These are phyloP conservation scores for Coleophoma cylindrospora DNA, from an alignment of 2,329 filamentous ascomycete species.

Conservation along the genomic window DNA sequence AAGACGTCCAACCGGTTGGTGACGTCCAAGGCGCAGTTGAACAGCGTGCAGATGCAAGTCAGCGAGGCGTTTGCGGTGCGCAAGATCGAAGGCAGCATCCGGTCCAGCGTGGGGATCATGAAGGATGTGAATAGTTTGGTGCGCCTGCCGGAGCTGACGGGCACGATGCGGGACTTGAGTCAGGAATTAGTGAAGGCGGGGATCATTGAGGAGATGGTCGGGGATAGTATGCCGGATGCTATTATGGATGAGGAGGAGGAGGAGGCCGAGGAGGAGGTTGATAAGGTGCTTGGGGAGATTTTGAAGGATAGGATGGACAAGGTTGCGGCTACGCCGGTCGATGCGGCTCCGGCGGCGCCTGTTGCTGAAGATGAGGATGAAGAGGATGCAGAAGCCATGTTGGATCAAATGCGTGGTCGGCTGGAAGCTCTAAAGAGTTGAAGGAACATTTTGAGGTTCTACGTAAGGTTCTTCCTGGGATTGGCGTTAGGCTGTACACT, in stretches of 20 bases:
- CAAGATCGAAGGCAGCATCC: slow-evolving; percentile 92
- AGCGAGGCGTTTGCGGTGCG: slow-evolving; percentile 92
- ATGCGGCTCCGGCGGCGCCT: slow-evolving; percentile 43
- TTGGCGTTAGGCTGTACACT: too few relatives aligned
- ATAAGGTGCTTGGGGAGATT: slow-evolving; percentile 88
- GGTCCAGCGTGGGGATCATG: slow-evolving; percentile 87
- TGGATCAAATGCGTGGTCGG: slow-evolving; percentile 90
- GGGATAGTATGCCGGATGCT: slow-evolving; percentile 76
- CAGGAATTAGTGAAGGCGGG: slow-evolving; percentile 89
- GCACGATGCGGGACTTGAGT: slow-evolving; percentile 84
- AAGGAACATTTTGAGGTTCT: neutral
- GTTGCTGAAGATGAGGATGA: slow-evolving; percentile 65
- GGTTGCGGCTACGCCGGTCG: slow-evolving; percentile 52
- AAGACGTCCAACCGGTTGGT: slow-evolving; percentile 69
- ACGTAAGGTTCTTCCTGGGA: too few relatives aligned
- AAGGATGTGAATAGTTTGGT: slow-evolving; percentile 89
- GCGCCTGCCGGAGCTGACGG: slow-evolving; percentile 76
- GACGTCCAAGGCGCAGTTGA: slow-evolving; percentile 87
- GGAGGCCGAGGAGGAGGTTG: slow-evolving; percentile 77
- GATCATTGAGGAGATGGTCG: slow-evolving; percentile 97
- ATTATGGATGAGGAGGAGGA: slow-evolving; percentile 64
- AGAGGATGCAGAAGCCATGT: slow-evolving; percentile 81
- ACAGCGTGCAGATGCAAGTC: slow-evolving; percentile 94
- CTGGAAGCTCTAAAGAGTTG: slow-evolving; percentile 87
- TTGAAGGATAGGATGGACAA: slow-evolving; percentile 76